Evolutionary conservation across 73 alveolate species (phyloP), one percentile per base, ranked within the genome.

Genomic region (Uronychia binucleata): DNA sequence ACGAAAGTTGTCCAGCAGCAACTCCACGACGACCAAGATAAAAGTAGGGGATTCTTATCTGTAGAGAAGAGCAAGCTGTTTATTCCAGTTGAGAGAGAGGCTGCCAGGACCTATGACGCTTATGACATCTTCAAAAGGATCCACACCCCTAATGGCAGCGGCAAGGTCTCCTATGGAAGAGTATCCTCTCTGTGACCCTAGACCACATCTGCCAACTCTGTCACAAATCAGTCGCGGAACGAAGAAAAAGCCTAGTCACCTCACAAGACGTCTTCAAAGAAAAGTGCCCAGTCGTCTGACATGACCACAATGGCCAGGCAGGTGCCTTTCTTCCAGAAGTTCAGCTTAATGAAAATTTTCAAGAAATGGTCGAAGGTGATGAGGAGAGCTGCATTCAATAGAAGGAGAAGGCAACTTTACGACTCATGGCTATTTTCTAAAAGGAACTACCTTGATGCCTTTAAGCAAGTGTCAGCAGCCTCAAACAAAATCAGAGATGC

Each of bases 281-380:
- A n/a, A n/a, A 46, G 5, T 19, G n/a, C 67, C 67, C 5, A 46
- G 67, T 11, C 5, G n/a, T 5, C 67, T 46, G 67, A 46, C 67
- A 46, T 46, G 5, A 19, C 67, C 67, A 11, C 67, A 46, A 5
- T 46, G 19, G 19, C 19, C 67, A 11, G n/a, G 5, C 5, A 5
- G 5, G 5, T 86, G n/a, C 92, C 92, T 26, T 86, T 86, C 83
- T 86, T 78, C 60, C 77, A 86, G 74, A 86, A 86, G 59, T 86
- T 86, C 74, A 57, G 59, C 84, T 31, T 83, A 0, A 34, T 86
- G 87, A 77, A 75, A 31, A 59, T 86, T 8, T 86, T 86, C 80
- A 86, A 78, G 85, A 74, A 86, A 46, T 86, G 92, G 92, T 76
- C 78, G 81, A 46, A 77, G 35, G 78, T 79, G 28, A 86, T 86